Evolutionary conservation across 2,329 filamentous ascomycete genomes (phyloP).

Genomic region (Cladophialophora immunda): DNA sequence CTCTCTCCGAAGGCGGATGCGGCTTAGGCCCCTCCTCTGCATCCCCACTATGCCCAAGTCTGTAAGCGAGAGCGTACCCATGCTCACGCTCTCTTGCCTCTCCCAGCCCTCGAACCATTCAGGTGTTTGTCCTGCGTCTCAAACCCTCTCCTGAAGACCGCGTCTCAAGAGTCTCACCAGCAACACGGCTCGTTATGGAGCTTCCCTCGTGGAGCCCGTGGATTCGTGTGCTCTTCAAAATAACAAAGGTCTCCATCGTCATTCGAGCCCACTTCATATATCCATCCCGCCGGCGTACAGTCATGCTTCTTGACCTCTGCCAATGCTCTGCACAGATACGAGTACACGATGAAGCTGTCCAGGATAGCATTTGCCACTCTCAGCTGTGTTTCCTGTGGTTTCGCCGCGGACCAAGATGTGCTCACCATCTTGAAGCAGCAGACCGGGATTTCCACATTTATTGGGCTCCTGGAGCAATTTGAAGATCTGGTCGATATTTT

Average conservation of each 20-base stretch:
- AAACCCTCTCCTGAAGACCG: conserved; percentile 20
- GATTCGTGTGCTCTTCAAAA: conserved; percentile 14
- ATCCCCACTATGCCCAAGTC: neutral
- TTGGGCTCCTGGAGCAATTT: conserved; percentile 28
- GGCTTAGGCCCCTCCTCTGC: neutral
- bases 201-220: neutral
- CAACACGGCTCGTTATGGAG: conserved; percentile 3
- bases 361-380: conserved; percentile 15
- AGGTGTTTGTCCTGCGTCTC: conserved; percentile 4
- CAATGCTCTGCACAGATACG: conserved; percentile 17
- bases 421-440: conserved; percentile 37
- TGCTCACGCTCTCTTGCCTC: neutral
- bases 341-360: conserved; percentile 29
- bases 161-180: conserved; percentile 18
- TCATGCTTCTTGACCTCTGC: conserved; percentile 24
- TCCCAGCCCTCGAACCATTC: neutral
- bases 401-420: conserved; percentile 35
- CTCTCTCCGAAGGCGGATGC: neutral
- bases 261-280: conserved; percentile 33
- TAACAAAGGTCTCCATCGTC: conserved; percentile 26
- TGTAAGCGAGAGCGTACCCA: conserved; percentile 12
- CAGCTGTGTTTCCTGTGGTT: conserved; percentile 12
- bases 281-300: conserved; percentile 20
- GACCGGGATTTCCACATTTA: conserved; percentile 35
- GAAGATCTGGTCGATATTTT: conserved; percentile 34